Conservation (phyloP, 768 basidiomycete species). For the Naganishia friedmannii region DNA sequence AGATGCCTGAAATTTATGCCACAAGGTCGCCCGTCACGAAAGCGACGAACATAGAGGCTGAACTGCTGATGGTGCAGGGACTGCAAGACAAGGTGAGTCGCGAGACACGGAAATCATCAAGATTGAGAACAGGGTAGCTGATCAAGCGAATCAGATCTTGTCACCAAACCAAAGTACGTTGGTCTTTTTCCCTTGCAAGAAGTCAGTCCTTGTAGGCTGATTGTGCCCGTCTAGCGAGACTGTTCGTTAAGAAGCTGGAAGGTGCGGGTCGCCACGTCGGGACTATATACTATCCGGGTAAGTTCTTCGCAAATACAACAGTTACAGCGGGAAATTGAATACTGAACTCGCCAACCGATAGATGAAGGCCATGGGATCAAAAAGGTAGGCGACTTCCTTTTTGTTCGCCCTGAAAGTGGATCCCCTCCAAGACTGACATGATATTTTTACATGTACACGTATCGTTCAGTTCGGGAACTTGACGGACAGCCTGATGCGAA, state of each 20-base stretch:
- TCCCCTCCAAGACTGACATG: too few relatives aligned
- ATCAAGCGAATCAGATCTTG: conserved; percentile 60
- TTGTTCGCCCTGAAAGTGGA: too few relatives aligned
- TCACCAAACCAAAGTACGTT: conserved; percentile 65
- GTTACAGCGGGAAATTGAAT: conserved; percentile 60
- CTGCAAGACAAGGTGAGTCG: conserved; percentile 36
- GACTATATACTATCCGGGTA: conserved; percentile 63
- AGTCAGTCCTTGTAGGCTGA: not conserved
- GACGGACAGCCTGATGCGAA: not conserved
- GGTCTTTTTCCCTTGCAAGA: not conserved
- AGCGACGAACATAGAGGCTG: conserved; percentile 59
- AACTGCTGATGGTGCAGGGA: conserved; percentile 34
- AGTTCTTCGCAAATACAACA: conserved; percentile 39
- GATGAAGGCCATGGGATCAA: conserved; percentile 34
- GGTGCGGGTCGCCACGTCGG: conserved; percentile 59
- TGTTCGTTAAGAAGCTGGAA: conserved; percentile 60
- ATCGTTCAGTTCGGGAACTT: not conserved
- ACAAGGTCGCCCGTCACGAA: conserved; percentile 65
- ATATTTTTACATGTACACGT: too few relatives aligned
- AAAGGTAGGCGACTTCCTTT: not conserved
- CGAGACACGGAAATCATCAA: not conserved
- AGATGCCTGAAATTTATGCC: conserved; percentile 59
- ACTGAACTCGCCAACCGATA: conserved; percentile 28
- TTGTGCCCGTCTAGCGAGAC: conserved; percentile 7
- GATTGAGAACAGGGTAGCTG: conserved; percentile 58